Evolutionary conservation across 2,329 filamentous ascomycete species (phyloP), one percentile per base, ranked within the genome.

Genomic region (Nigrospora sphaerica): DNA sequence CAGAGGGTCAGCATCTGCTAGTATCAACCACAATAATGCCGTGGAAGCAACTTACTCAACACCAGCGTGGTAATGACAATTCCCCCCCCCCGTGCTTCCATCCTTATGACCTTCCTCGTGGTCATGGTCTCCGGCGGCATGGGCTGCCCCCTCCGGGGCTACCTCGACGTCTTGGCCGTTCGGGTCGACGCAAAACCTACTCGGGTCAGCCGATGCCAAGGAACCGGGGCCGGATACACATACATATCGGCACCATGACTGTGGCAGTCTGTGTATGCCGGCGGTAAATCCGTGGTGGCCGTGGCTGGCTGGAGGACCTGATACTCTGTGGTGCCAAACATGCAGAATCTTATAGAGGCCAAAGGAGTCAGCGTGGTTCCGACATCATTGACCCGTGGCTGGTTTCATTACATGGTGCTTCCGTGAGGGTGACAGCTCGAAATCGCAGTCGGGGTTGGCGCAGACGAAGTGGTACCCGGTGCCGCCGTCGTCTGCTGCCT

Each of bases 91-190:
- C 37, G 42, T 44, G 31, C 42, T 46, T 49, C 44, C 39, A 16
- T 45, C 36, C 28, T 61, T 55, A 6, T 52, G 52, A 13, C 51
- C 49, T 4, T 53, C 55, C 12, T 57, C 58, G 4, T 50, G 52
- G 14, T 56, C 52, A 35, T 49, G 38, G 17, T 33, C 49, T 12
- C 44, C 49, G 16, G 45, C 51, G 13, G 49, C 42, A 17, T 48
- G 43, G 14, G 43, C 48, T 2, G 57, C 52, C 1, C 52, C 47
- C 6, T 56, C 57, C 0, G 57, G 62, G 2, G 75, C 53, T 13
- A 85, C 65, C 44, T 77, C 55, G n/a, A 86, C 78, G 43, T 88
- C 82, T 19, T 75, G 69, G 16, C 81, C 82, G 35, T 73, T 65
- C 2, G 74, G 67, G 19, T 70, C 76, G n/a, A 85, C 58, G 52